A percentile compares a stretch with the other conserved stretches of the same genome.
phyloP scores from a whole-genome alignment of 108 stramenopile genomes.

The Skeletonema tropicum region DNA sequence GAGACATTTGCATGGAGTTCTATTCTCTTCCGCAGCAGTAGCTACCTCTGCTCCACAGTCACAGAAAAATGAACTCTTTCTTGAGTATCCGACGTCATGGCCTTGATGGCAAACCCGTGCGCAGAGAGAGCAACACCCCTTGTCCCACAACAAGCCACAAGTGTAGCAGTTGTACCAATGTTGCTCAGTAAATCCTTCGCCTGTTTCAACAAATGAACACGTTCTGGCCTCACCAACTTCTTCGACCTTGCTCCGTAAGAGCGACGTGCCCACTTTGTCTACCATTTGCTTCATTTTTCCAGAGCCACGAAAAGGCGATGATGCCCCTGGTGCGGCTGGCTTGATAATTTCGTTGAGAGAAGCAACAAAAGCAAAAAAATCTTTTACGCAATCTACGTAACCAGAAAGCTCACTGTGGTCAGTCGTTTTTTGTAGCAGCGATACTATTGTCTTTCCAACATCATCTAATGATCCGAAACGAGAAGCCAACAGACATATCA shows the following conservation, averaged over 20 bases:
- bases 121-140: conserved; percentile 87
- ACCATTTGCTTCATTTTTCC: background rate
- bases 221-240: conserved; percentile 30
- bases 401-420: background rate
- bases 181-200: conserved; percentile 81
- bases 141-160: conserved; percentile 83
- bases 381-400: conserved; percentile 7
- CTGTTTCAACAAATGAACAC: conserved; percentile 70
- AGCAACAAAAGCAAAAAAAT: conserved; percentile 31
- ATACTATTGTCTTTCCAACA: conserved; percentile 18
- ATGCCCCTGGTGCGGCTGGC: background rate
- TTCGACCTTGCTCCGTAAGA: conserved; percentile 16
- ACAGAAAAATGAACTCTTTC: conserved; percentile 85
- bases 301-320: too few relatives aligned
- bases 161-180: conserved; percentile 89
- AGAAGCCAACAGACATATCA: conserved; percentile 38
- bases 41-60: conserved; percentile 84
- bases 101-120: conserved; percentile 80
- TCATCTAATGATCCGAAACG: conserved; percentile 36
- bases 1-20: conserved; percentile 73
- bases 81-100: conserved; percentile 85
- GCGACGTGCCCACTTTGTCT: background rate
- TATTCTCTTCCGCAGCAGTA: conserved; percentile 38
- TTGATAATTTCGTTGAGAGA: conserved; percentile 19
- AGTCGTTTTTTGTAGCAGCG: conserved; percentile 13